These are phyloP conservation scores for Nymphaea colorata DNA, from an alignment of 164 flowering plant genomes.

Conservation along the genomic window DNA sequence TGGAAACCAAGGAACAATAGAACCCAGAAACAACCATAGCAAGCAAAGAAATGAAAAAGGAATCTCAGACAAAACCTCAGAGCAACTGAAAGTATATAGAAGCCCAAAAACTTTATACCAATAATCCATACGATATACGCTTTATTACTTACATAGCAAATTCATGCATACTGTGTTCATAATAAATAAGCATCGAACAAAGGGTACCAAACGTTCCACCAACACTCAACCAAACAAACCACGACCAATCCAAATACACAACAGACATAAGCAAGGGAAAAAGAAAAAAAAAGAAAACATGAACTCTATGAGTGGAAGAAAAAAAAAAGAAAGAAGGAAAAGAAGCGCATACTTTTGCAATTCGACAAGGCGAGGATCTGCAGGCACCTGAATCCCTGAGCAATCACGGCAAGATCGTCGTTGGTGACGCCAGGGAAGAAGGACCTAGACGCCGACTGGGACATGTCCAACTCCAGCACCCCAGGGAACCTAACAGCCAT, in stretches of 20 bases:
- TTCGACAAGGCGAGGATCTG: slow-evolving; percentile 42
- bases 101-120: no score
- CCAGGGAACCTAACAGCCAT: slow-evolving; percentile 64
- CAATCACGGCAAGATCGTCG: slow-evolving; percentile 71
- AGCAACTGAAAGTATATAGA: no score
- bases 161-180: not conserved
- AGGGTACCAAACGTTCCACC: not conserved
- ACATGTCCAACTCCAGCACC: slow-evolving; percentile 55
- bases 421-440: slow-evolving; percentile 86
- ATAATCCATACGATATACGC: no score
- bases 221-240: not conserved
- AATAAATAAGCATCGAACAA: not conserved
- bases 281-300: not conserved
- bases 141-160: no score
- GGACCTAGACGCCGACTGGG: slow-evolving; percentile 75
- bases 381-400: slow-evolving; percentile 45
- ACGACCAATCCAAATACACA: not conserved
- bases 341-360: slow-evolving; percentile 48
- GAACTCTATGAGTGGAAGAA: not conserved
- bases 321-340: no score
- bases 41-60: no score
- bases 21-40: no score
- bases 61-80: no score
- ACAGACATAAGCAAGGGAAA: not conserved
- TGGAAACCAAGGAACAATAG: no score